Evolutionary conservation across 495 filamentous ascomycete species (phyloP).

Genomic region (Lasiosphaeria miniovina): DNA sequence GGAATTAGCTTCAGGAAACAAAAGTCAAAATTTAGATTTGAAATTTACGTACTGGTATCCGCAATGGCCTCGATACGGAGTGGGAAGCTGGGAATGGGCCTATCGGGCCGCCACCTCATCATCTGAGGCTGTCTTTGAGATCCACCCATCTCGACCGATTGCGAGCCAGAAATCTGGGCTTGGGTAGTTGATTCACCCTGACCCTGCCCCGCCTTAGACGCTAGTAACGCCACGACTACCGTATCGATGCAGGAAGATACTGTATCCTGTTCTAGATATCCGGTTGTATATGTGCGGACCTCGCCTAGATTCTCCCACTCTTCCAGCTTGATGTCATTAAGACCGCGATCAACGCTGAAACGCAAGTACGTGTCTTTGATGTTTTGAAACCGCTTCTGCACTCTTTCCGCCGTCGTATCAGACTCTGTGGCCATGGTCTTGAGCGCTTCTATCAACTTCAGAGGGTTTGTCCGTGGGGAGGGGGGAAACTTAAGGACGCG

Average conservation of each 20-base stretch:
- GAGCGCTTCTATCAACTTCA: conserved; percentile 14
- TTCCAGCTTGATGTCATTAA: conserved; percentile 12
- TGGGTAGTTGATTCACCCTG: conserved; percentile 1
- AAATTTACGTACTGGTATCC: background rate
- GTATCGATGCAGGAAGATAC: conserved; percentile 3
- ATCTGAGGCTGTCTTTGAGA: conserved; percentile 2
- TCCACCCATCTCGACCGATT: background rate
- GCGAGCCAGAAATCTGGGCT: conserved; percentile 1
- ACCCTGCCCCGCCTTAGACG: conserved; percentile 3
- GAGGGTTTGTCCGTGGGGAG: conserved; percentile 15
- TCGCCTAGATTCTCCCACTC: conserved; percentile 14
- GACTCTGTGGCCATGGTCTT: conserved; percentile 14
- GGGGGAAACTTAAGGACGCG: background rate
- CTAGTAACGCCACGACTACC: conserved; percentile 6
- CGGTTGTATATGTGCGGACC: conserved; percentile 13
- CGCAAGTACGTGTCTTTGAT: conserved; percentile 16
- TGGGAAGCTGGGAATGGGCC: conserved; percentile 1
- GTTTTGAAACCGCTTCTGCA: conserved; percentile 6
- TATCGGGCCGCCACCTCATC: background rate
- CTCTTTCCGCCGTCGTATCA: conserved; percentile 7
- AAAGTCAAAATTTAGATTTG: conserved; percentile 2
- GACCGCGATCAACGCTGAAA: conserved; percentile 17
- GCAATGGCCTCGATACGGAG: background rate
- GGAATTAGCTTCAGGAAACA: conserved; percentile 1
- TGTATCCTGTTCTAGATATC: conserved; percentile 9